Evolutionary conservation across 129 eudicot genomes (phyloP), one percentile per base, ranked within the genome.

Genomic region (Centrapalus pauciflorus): DNA sequence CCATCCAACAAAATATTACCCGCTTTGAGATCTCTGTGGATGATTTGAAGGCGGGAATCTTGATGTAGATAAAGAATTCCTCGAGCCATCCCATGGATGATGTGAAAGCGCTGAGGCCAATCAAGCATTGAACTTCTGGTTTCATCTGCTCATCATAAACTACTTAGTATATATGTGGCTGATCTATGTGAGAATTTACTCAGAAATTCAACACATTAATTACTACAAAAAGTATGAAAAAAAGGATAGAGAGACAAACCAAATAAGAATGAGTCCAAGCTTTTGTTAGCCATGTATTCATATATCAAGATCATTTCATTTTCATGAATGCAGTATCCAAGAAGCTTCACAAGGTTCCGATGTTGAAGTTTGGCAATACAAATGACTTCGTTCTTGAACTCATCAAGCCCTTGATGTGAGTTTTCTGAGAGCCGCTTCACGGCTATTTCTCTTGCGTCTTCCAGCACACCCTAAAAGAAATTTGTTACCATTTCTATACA

Each of bases 301-400:
- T 8, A 33, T 10, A 40, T 40, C 3, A 37, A 37, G 6, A 40
- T 12, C 48, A 10, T 74, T 41, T 79, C 84, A 34, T 55, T 75
- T 62, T 77, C 84, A 54, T 56, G 43, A 61, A 75, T 49, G 72
- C 84, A 74, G 58, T 70, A 79, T 4, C 61, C 61, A 27, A 55
- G 32, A n/a, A 55, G 29, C 61, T 55, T 55, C 61, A 55, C 61
- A 55, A 55, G 61, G 24, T 55, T 55, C 34, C 61, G 61, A 26
- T 55, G 61, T 55, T 55, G 61, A 24, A 55, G 61, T 40, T 40
- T 40, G 48, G 48, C 48, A 10, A 40, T 40, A 40, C 48, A 40
- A 10, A 40, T 12, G 48, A 40, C 48, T 40, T 40, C 48, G 8
- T 40, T 40, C 48, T 16, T 40, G 16, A 40, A 40, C 48, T 40